phyloP scores from a whole-genome alignment of 805 yeast species.

The Zygoascus biomembranicola region DNA sequence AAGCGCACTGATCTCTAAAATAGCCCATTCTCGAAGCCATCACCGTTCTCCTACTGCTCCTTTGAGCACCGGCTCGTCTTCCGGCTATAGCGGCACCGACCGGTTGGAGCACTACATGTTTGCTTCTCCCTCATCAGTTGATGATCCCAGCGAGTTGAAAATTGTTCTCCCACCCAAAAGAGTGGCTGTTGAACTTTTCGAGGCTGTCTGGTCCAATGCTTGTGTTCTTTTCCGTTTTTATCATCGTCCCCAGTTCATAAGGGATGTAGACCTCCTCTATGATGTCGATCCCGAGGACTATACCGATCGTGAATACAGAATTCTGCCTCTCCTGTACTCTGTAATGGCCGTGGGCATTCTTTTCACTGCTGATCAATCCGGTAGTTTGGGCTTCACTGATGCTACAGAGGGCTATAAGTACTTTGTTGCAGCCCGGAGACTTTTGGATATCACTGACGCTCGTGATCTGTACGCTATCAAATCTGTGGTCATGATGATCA shows the following conservation, averaged over 20 bases:
- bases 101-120: constrained; percentile 3
- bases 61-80: background rate
- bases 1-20: background rate
- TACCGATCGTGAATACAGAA: constrained; percentile 63
- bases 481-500: constrained; percentile 76
- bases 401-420: constrained; percentile 61
- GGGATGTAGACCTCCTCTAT: constrained; percentile 67
- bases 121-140: constrained; percentile 13
- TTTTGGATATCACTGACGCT: constrained; percentile 77
- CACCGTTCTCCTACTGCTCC: background rate
- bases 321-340: constrained; percentile 72
- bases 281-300: constrained; percentile 65
- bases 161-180: constrained; percentile 69
- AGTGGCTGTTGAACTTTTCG: constrained; percentile 60
- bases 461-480: constrained; percentile 77
- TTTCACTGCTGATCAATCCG: constrained; percentile 42
- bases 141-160: constrained; percentile 43
- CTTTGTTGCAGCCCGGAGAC: constrained; percentile 69
- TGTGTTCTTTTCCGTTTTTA: constrained; percentile 80
- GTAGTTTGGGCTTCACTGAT: constrained; percentile 32
- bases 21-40: background rate
- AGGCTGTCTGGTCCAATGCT: constrained; percentile 76
- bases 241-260: constrained; percentile 72
- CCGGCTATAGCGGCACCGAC: background rate
- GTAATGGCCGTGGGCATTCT: constrained; percentile 86